Evolutionary conservation across 2,329 filamentous ascomycete genomes (phyloP), one percentile per base, ranked within the genome.

Genomic region (Nemania sp.): DNA sequence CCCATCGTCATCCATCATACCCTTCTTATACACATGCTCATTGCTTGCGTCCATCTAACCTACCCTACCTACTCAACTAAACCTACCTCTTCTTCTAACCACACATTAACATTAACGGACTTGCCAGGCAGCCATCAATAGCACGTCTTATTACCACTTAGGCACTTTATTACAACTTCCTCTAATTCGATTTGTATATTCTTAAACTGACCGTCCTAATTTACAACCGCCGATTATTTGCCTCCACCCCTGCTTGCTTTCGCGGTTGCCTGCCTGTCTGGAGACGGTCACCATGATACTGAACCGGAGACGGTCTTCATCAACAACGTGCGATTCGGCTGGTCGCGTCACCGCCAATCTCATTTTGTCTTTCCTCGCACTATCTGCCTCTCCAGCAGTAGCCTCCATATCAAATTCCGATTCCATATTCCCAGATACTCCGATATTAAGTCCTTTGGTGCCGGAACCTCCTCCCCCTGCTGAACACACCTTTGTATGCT

Each of bases 351-450:
- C 90, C 15, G 86, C 89, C 62, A 83, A 84, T 51, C 79, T 91
- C 55, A 81, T 93, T 67, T 80, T 93, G 70, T 90, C 89, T 26
- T 89, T 92, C 80, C 86, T 93, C 61, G 88, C 89, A 72, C 80
- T 89, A 74, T 83, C 86, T 22, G 82, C 80, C 66, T 80, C 83
- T 22, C 75, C 82, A 24, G 76, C 80, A 52, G 79, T 80, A 54
- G 79, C 79, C 20, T 74, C 75, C 63, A 72, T 76, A 61, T 68
- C 74, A 68, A 70, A 76, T 62, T 78, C 83, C 64, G 81, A 85
- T 58, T 73, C 83, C 6, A 73, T 85, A 45, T 73, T 88, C 20
- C 82, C 80, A 54, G 78, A 84, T 35, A 82, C 82, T 52, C 82
- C 83, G 27, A 74, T 81, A 56, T 76, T 84, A 61, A 62, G 77